Base-by-base conservation (phyloP, 2,329 filamentous ascomycete genomes). In the Mollisiaceae sp. region DNA sequence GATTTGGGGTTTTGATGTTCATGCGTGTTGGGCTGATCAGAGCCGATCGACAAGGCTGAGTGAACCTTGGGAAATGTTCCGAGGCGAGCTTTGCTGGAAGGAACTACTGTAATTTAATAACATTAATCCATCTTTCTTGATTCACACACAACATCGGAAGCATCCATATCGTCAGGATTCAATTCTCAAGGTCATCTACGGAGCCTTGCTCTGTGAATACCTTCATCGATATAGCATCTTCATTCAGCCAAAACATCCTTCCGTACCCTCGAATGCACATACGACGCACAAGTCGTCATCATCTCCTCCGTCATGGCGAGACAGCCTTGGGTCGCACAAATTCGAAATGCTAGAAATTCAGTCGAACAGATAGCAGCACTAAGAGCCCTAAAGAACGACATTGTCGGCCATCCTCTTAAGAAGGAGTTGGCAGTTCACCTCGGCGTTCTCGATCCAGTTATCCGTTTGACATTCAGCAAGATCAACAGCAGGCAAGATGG, bases 371-470 rank as follows among this genome's bases (percentile, higher is more conserved):
- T 86, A 47, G 80, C 82, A 32, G 86, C 89, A 59, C 83, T 97
- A 54, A 87, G 89, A 70, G 82, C 83, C 50, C 81, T 99, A 36
- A 98, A 97, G 81, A 95, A 97, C 78, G 91, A 95, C 69, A 85
- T 97, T 57, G 88, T 97, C 66, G 95, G 95, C 27, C 93, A 98
- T 78, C 85, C 91, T 39, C 89, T 94, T 77, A 89, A 90, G 77
- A 99, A 99, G 79, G 90, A 94, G 78, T 79, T 87, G 64, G 94
- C 90, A 82, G 84, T 97, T 47, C 82, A 82, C 65, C 80, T 86
- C 62, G 94, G 94, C 20, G 82, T 92, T 35, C 78, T 95, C 56
- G 84, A 86, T 61, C 84, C 85, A 39, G 80, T 91, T 58, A 82
- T 86, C 35, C 80, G 82, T 41, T 77, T 86, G 60, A 77, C 90